phyloP scores from a whole-genome alignment of 2,329 filamentous ascomycete species.

The Drechmeria coniospora region DNA sequence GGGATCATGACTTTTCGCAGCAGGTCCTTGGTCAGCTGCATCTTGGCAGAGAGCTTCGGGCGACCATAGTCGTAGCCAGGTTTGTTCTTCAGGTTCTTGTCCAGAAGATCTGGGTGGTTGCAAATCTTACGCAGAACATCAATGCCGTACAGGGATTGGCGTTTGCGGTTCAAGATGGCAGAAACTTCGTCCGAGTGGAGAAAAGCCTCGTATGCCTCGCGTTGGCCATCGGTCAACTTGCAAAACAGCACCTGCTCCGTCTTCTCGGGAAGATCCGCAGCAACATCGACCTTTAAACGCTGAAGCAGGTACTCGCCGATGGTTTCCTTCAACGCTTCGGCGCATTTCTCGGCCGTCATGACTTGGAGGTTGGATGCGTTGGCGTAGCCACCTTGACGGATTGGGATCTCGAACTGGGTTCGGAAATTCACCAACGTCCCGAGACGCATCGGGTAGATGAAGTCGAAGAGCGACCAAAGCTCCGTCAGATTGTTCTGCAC shows the following conservation, averaged over 20 bases:
- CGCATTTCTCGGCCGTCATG: constrained; percentile 86
- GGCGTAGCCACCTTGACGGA: constrained; percentile 83
- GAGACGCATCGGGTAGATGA: constrained; percentile 89
- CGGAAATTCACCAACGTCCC: constrained; percentile 85
- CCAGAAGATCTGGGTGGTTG: constrained; percentile 83
- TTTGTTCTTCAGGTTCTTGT: constrained; percentile 41
- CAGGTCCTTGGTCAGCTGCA: constrained; percentile 83
- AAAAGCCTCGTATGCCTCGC: constrained; percentile 67
- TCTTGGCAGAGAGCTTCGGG: constrained; percentile 73
- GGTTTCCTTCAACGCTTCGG: constrained; percentile 81
- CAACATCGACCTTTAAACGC: constrained; percentile 84
- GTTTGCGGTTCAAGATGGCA: constrained; percentile 59
- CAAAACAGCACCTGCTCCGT: constrained; percentile 94
- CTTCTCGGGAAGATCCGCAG: constrained; percentile 85
- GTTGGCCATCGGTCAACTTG: constrained; percentile 65
- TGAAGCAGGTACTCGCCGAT: constrained; percentile 90
- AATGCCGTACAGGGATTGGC: constrained; percentile 76
- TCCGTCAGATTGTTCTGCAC: constrained; percentile 96
- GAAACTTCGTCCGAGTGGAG: constrained; percentile 70
- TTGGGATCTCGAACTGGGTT: constrained; percentile 84
- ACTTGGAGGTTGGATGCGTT: constrained; percentile 91
- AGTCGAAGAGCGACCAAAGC: constrained; percentile 94
- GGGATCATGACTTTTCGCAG: constrained; percentile 72
- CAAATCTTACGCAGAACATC: constrained; percentile 91
- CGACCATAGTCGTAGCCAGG: constrained; percentile 63